phyloP scores from a whole-genome alignment of 148 eudicot genomes.

The Chenopodium suecicum region DNA sequence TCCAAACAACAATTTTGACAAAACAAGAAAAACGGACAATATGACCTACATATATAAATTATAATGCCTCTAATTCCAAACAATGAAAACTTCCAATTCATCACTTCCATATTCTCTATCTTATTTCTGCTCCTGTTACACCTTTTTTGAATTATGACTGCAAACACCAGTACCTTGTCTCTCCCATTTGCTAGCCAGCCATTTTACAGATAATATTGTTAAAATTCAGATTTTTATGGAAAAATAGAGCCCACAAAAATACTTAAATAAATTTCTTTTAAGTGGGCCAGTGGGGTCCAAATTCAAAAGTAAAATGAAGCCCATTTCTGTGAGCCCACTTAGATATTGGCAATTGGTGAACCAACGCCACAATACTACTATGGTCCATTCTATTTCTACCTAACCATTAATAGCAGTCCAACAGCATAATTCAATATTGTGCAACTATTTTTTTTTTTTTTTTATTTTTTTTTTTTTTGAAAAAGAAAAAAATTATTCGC shows the following conservation, averaged over 20 bases:
- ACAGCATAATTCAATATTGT: background rate
- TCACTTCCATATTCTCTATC: background rate
- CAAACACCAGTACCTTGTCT: background rate
- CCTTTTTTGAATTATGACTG: background rate
- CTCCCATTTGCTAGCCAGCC: slow-evolving; percentile 13
- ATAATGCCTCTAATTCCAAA: background rate
- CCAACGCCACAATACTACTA: background rate
- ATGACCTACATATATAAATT: background rate
- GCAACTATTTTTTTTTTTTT: background rate
- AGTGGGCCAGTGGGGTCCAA: background rate
- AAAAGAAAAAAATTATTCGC: no score
- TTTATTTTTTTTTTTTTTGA: background rate
- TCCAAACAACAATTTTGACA: background rate
- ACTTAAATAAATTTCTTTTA: background rate
- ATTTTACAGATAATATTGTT: background rate
- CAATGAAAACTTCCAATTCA: background rate
- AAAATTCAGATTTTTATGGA: background rate
- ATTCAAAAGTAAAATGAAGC: background rate
- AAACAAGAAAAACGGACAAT: background rate
- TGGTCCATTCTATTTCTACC: background rate
- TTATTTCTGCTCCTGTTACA: background rate
- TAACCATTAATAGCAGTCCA: background rate
- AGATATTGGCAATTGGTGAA: background rate
- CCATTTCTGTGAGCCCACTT: background rate
- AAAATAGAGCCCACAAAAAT: background rate